These are phyloP conservation scores for Lizonia empirigonia DNA, from an alignment of 2,329 filamentous ascomycete genomes.

Conservation along the genomic window DNA sequence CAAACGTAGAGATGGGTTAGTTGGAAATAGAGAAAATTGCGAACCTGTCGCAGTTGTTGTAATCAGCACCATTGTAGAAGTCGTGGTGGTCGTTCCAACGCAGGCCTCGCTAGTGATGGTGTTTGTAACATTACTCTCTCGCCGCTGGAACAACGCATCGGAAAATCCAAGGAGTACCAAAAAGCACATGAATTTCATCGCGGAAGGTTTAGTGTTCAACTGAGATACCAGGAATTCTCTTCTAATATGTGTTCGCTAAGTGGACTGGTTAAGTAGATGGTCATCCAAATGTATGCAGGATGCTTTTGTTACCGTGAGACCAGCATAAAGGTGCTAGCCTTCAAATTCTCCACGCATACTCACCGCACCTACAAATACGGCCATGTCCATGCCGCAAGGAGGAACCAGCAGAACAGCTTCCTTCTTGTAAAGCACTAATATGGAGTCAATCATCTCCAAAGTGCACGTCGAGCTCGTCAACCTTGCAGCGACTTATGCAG, in stretches of 20 bases:
- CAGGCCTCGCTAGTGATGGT: too few species aligned
- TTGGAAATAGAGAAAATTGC: too few species aligned
- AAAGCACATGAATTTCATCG: neutral
- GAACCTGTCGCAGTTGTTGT: too few species aligned
- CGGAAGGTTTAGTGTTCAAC: neutral
- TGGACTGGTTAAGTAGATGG: neutral
- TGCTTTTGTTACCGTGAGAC: neutral
- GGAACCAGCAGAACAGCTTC: neutral
- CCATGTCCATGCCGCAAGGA: neutral
- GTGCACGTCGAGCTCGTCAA: neutral
- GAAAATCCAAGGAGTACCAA: neutral
- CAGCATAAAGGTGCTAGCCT: neutral
- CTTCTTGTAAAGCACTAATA: conserved; percentile 2
- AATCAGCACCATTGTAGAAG: too few species aligned
- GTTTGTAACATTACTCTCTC: neutral
- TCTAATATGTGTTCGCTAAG: neutral
- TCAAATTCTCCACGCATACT: neutral
- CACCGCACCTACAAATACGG: neutral
- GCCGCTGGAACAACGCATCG: neutral
- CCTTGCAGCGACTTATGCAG: neutral
- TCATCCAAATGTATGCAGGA: neutral
- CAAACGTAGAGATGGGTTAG: too few species aligned
- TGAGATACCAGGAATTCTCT: neutral
- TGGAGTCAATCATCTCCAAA: neutral
- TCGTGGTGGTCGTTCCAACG: too few species aligned